Conservation (phyloP, 176 grass and related monocot species). For the Aegilops umbellulata region DNA sequence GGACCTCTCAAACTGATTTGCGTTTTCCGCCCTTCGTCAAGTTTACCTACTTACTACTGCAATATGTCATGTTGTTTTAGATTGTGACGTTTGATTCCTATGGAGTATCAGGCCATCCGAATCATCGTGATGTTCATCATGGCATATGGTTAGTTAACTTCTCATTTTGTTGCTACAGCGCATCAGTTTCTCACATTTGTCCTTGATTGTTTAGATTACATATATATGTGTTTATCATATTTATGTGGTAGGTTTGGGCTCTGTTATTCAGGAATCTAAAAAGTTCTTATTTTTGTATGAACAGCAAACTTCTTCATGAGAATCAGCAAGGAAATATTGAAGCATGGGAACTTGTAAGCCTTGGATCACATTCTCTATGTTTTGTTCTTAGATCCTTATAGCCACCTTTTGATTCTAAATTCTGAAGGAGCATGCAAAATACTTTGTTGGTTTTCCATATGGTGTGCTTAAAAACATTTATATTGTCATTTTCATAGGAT, state of each 20-base stretch:
- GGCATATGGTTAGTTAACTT: slow-evolving; percentile 58
- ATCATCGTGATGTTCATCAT: slow-evolving; percentile 79
- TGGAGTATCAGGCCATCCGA: slow-evolving; percentile 87
- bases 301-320: slow-evolving; percentile 57
- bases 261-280: slow-evolving; percentile 11
- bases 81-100: slow-evolving; percentile 79
- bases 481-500: neutral
- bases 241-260: neutral
- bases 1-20: neutral
- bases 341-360: slow-evolving; percentile 76
- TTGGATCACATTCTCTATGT: neutral
- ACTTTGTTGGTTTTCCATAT: neutral
- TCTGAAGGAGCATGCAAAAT: neutral
- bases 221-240: neutral
- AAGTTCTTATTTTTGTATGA: slow-evolving; percentile 16
- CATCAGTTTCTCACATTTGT: neutral
- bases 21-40: neutral
- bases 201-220: neutral
- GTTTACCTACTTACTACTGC: neutral
- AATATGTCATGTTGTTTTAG: slow-evolving; percentile 29
- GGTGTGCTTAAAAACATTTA: neutral
- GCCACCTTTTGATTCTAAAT: neutral
- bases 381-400: neutral
- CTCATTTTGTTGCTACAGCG: neutral
- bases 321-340: slow-evolving; percentile 47